phyloP scores from a whole-genome alignment of 1,284 basidiomycete species.

The Mycena sp. region DNA sequence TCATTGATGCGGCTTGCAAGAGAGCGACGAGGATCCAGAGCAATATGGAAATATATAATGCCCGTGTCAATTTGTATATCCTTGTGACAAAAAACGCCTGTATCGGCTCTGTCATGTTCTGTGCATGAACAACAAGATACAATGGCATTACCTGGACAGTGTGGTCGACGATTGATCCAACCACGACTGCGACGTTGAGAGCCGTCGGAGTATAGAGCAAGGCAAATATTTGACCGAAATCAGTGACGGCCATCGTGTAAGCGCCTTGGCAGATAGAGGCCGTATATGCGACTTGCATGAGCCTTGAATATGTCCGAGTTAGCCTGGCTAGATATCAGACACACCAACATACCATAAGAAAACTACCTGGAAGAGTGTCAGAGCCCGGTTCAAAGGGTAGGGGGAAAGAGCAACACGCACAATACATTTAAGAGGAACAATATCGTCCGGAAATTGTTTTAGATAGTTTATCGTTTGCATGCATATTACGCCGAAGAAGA shows the following conservation, averaged over 20 bases:
- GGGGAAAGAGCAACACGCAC: too few relatives aligned
- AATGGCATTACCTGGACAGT: conserved; percentile 10
- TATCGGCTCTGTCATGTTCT: not conserved
- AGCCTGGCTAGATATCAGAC: not conserved
- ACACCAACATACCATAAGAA: conserved; percentile 13
- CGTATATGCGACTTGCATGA: conserved; percentile 12
- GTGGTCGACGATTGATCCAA: conserved; percentile 26
- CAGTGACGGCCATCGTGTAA: conserved; percentile 20
- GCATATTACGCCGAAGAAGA: not conserved
- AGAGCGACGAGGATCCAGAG: conserved; percentile 16
- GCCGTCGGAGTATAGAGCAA: conserved; percentile 21
- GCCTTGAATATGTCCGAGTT: not conserved
- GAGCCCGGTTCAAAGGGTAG: too few relatives aligned
- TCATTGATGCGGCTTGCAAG: conserved; percentile 13
- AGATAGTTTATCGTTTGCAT: not conserved
- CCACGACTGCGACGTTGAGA: conserved; percentile 6
- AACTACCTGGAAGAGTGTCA: too few relatives aligned
- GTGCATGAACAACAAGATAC: not conserved
- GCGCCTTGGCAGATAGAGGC: conserved; percentile 22
- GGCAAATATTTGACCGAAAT: conserved; percentile 16
- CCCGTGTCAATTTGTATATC: conserved; percentile 18
- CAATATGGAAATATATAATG: conserved; percentile 12
- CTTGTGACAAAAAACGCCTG: conserved; percentile 24
- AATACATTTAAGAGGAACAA: not conserved
- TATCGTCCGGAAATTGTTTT: not conserved